Evolutionary conservation across 2,329 filamentous ascomycete genomes (phyloP).

Genomic region (Cercospora canescens): DNA sequence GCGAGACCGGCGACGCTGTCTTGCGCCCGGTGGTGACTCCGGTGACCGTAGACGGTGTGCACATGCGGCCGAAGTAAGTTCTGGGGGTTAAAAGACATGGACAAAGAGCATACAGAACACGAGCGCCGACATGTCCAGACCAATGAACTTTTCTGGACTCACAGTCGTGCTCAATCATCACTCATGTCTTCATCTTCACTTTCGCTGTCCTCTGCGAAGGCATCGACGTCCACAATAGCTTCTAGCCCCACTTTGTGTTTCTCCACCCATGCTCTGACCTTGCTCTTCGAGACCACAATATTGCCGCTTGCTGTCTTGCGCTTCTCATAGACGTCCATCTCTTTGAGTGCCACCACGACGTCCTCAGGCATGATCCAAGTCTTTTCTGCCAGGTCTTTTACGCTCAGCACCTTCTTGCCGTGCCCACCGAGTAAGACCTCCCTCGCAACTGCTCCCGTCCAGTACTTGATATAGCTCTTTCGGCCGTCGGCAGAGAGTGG

Average conservation of each 20-base stretch:
- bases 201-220: conserved; percentile 68
- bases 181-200: conserved; percentile 37
- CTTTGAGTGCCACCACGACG: conserved; percentile 72
- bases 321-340: conserved; percentile 71
- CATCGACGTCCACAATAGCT: conserved; percentile 69
- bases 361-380: conserved; percentile 88
- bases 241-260: conserved; percentile 63
- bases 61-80: background rate
- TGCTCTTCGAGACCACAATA: conserved; percentile 57
- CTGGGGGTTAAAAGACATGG: background rate
- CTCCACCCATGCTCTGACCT: conserved; percentile 66
- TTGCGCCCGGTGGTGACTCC: background rate
- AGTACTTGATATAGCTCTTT: conserved; percentile 81
- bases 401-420: conserved; percentile 57
- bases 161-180: background rate
- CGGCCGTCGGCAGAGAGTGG: conserved; percentile 84
- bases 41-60: background rate
- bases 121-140: background rate
- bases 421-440: conserved; percentile 51
- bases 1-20: background rate
- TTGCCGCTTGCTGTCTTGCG: conserved; percentile 53
- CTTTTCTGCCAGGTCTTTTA: conserved; percentile 70
- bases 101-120: background rate
- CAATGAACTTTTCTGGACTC: background rate
- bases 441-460: conserved; percentile 81